Conservation (phyloP, 805 yeast species). For the Kurtzmaniella cleridarum region DNA sequence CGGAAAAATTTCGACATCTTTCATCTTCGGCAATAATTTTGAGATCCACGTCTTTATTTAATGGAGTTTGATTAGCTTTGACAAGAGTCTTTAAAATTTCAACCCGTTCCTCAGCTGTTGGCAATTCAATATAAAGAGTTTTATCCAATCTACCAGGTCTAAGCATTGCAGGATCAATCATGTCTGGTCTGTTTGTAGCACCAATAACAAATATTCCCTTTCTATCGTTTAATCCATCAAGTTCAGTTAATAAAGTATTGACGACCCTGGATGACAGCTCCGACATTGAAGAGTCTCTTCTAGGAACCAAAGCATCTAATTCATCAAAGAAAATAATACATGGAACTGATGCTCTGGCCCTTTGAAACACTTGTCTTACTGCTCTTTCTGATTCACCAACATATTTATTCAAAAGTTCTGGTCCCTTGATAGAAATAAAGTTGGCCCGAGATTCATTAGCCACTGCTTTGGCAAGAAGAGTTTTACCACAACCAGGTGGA, state of each 20-base stretch:
- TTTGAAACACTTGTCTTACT: constrained; percentile 84
- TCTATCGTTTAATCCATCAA: constrained; percentile 91
- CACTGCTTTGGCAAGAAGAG: constrained; percentile 92
- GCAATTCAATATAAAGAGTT: constrained; percentile 85
- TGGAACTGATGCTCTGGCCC: constrained; percentile 91
- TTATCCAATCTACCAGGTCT: constrained; percentile 96
- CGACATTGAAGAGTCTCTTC: constrained; percentile 81
- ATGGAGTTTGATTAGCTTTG: constrained; percentile 68
- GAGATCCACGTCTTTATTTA: constrained; percentile 59
- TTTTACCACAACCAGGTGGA: constrained; percentile 99
- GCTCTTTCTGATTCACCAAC: constrained; percentile 97
- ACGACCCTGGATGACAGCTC: constrained; percentile 93
- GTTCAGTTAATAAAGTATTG: constrained; percentile 86
- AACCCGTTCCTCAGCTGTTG: constrained; percentile 67
- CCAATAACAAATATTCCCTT: constrained; percentile 92
- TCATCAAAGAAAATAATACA: constrained; percentile 96
- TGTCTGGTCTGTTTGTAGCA: constrained; percentile 96
- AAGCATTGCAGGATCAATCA: constrained; percentile 97
- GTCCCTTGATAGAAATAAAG: constrained; percentile 93
- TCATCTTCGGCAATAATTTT: constrained; percentile 61
- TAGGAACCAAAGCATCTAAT: constrained; percentile 91
- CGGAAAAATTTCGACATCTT: constrained; percentile 84
- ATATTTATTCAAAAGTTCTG: constrained; percentile 87
- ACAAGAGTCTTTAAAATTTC: constrained; percentile 81
- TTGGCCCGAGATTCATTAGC: constrained; percentile 97